Conservation (phyloP, 2,329 filamentous ascomycete species). For the Neophaeococcomyces mojaviensis region DNA sequence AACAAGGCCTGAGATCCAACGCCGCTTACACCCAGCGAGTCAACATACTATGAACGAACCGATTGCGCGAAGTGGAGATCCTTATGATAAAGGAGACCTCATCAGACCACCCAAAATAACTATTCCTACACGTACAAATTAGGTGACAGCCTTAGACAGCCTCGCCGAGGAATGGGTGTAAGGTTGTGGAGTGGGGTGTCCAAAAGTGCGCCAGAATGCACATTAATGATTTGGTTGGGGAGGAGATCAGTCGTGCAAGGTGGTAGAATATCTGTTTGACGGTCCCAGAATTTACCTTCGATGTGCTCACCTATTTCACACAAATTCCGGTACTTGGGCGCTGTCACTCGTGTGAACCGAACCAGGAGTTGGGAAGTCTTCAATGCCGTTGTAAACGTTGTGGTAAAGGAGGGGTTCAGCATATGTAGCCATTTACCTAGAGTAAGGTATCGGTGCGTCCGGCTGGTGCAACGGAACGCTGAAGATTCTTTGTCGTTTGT, state of each 20-base stretch:
- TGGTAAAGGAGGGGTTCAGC: constrained; percentile 1
- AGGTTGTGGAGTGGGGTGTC: too few species aligned
- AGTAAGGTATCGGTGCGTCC: not conserved
- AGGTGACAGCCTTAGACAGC: too few species aligned
- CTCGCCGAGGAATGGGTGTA: too few species aligned
- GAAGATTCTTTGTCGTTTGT: too few species aligned
- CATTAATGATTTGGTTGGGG: constrained; percentile 1
- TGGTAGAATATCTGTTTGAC: constrained; percentile 1
- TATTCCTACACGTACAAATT: too few species aligned
- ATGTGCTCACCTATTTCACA: constrained; percentile 6
- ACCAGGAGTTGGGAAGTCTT: constrained; percentile 3
- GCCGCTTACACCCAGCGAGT: too few species aligned
- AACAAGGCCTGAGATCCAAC: too few species aligned
- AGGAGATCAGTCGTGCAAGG: constrained; percentile 1
- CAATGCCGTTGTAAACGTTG: constrained; percentile 3
- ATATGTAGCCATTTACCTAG: not conserved
- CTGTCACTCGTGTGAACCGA: constrained; percentile 2
- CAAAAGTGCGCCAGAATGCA: constrained; percentile 4
- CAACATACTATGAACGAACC: too few species aligned
- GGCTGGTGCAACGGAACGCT: too few species aligned
- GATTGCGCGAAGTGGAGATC: too few species aligned
- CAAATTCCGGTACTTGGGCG: not conserved
- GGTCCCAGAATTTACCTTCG: constrained; percentile 4
- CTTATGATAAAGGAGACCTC: too few species aligned
- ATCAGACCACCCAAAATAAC: too few species aligned